Evolutionary conservation across 2,329 filamentous ascomycete species (phyloP).

Genomic region (Pseudopyrenochaeta lycopersici): DNA sequence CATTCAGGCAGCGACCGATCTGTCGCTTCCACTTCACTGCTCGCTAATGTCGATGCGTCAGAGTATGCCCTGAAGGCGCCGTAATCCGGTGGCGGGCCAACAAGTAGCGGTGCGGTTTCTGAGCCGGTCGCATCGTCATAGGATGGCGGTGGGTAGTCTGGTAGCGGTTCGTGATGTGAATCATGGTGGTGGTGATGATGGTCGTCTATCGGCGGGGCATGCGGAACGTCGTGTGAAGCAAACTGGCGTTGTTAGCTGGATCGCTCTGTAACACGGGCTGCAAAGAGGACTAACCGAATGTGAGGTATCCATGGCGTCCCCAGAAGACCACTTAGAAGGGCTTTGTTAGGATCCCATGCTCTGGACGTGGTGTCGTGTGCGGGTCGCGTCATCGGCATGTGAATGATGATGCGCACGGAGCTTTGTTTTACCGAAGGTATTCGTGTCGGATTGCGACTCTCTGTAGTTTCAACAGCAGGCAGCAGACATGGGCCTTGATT

Average conservation of each 20-base stretch:
- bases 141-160: slow-evolving; percentile 43
- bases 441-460: slow-evolving; percentile 30
- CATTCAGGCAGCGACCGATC: slow-evolving; percentile 38
- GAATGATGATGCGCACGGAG: slow-evolving; percentile 23
- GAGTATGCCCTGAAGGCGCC: slow-evolving; percentile 39
- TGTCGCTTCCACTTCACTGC: slow-evolving; percentile 35
- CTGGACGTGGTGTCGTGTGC: slow-evolving; percentile 11
- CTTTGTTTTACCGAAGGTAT: slow-evolving; percentile 19
- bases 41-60: slow-evolving; percentile 41
- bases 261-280: neutral
- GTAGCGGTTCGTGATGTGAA: slow-evolving; percentile 14
- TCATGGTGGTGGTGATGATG: slow-evolving; percentile 17
- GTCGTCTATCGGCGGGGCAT: neutral
- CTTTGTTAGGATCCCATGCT: slow-evolving; percentile 6
- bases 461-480: slow-evolving; percentile 23
- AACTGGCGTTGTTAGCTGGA: slow-evolving; percentile 1
- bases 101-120: slow-evolving; percentile 36
- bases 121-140: slow-evolving; percentile 44
- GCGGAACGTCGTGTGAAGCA: neutral
- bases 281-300: neutral
- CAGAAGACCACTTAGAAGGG: neutral
- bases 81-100: slow-evolving; percentile 40
- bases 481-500: slow-evolving; percentile 21
- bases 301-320: slow-evolving; percentile 1
- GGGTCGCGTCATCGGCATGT: slow-evolving; percentile 26